Percentiles rank a stretch among this genome's conserved stretches.
Conservation (phyloP, 176 grass and related monocot genomes). For the Aegilops umbellulata region DNA sequence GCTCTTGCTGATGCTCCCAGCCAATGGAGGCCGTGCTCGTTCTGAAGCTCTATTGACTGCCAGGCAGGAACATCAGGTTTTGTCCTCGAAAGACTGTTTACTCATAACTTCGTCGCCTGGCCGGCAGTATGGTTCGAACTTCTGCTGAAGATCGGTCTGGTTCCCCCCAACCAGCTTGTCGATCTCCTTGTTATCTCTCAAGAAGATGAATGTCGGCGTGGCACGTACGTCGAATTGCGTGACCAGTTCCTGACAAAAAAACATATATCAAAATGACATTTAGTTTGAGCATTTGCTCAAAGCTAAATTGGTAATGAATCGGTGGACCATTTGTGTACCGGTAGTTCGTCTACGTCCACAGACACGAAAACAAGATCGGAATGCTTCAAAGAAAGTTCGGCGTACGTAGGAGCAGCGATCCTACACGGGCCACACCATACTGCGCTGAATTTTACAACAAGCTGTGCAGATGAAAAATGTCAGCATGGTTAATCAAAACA, state of each 20-base stretch:
- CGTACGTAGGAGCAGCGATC: slow-evolving; percentile 47
- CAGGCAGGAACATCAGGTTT: not conserved
- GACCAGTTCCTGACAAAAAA: slow-evolving; percentile 55
- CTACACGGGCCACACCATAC: slow-evolving; percentile 75
- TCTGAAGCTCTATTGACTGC: slow-evolving; percentile 31
- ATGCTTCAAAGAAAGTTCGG: slow-evolving; percentile 59
- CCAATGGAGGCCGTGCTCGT: not conserved
- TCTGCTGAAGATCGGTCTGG: slow-evolving; percentile 59
- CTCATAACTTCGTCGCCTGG: not conserved
- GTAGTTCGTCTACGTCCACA: slow-evolving; percentile 69
- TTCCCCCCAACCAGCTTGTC: slow-evolving; percentile 66
- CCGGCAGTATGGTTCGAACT: slow-evolving; percentile 39
- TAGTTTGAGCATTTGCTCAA: not conserved
- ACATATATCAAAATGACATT: not conserved
- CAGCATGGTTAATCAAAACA: slow-evolving; percentile 8
- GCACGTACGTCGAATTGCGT: slow-evolving; percentile 49
- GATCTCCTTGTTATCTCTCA: slow-evolving; percentile 52
- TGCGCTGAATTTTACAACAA: slow-evolving; percentile 76
- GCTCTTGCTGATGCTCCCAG: not conserved
- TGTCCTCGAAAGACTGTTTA: not conserved
- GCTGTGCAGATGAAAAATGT: slow-evolving; percentile 26
- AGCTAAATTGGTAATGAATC: not conserved
- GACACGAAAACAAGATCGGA: slow-evolving; percentile 55
- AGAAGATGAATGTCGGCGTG: slow-evolving; percentile 81
- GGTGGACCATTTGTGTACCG: slow-evolving; percentile 22